These are phyloP conservation scores for Lentinula aciculospora DNA, from an alignment of 768 basidiomycete genomes.

Conservation along the genomic window DNA sequence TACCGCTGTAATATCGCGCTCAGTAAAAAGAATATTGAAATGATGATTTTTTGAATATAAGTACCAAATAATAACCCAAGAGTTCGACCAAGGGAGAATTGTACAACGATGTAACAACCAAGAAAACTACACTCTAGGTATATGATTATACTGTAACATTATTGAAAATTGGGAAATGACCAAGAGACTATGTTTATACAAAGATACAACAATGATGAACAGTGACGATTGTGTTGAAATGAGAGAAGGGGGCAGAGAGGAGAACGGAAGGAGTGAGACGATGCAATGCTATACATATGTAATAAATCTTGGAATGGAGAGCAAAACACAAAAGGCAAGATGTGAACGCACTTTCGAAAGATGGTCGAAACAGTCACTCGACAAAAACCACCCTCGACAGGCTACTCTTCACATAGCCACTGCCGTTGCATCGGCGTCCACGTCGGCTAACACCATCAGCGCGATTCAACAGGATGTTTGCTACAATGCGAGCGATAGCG, in stretches of 20 bases:
- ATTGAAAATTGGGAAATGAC: neutral
- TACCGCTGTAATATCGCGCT: no score
- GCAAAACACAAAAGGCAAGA: neutral
- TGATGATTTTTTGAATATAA: neutral
- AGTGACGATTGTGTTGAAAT: neutral
- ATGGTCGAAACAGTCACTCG: neutral
- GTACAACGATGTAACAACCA: conserved; percentile 1
- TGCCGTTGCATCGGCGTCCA: neutral
- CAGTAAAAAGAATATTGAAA: neutral
- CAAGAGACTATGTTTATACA: neutral
- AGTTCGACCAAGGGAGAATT: neutral
- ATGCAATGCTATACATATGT: conserved; percentile 9
- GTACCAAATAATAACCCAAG: conserved; percentile 6
- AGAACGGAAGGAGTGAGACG: neutral
- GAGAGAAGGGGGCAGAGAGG: neutral
- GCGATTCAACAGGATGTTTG: conserved; percentile 7
- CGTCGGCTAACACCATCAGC: conserved; percentile 1
- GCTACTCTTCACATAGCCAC: conserved; percentile 2
- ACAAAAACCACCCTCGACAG: conserved; percentile 3
- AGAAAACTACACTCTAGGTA: conserved; percentile 2
- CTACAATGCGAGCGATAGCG: conserved; percentile 5
- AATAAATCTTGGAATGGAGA: conserved; percentile 6
- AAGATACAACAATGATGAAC: conserved; percentile 6
- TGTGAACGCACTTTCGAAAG: conserved; percentile 12
- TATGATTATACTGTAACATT: conserved; percentile 1